phyloP scores from a whole-genome alignment of 306 rosid genomes.

The Cucumis cinereus region DNA sequence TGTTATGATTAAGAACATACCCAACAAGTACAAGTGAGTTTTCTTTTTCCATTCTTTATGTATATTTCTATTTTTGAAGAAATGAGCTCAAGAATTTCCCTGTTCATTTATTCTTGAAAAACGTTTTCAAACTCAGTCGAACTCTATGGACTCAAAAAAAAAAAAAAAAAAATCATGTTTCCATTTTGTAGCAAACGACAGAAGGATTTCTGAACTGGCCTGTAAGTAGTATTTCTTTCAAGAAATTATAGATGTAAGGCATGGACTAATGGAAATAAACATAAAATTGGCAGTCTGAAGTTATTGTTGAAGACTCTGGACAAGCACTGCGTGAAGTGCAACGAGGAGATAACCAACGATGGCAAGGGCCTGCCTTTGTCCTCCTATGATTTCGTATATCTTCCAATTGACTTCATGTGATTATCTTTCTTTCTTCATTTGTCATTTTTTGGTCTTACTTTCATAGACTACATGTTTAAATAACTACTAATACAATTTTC shows the following conservation, averaged over 20 bases:
- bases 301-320: conserved; percentile 77
- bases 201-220: background rate
- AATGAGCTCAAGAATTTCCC: background rate
- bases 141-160: background rate
- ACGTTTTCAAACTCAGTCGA: background rate
- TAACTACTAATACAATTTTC: background rate
- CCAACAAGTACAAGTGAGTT: conserved; percentile 79
- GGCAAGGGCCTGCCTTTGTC: conserved; percentile 37
- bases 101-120: background rate
- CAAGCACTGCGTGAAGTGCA: conserved; percentile 81
- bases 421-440: background rate
- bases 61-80: background rate
- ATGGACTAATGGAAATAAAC: background rate
- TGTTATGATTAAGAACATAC: conserved; percentile 90
- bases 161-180: background rate
- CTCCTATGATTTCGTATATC: conserved; percentile 76
- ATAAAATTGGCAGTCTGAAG: conserved; percentile 47
- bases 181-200: background rate
- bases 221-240: background rate
- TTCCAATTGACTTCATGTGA: conserved; percentile 91
- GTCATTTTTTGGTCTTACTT: background rate
- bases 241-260: background rate
- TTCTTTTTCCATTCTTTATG: background rate
- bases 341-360: conserved; percentile 32
- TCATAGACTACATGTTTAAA: background rate